phyloP scores from a whole-genome alignment of 495 filamentous ascomycete species.

The Penicillium waksmanii region DNA sequence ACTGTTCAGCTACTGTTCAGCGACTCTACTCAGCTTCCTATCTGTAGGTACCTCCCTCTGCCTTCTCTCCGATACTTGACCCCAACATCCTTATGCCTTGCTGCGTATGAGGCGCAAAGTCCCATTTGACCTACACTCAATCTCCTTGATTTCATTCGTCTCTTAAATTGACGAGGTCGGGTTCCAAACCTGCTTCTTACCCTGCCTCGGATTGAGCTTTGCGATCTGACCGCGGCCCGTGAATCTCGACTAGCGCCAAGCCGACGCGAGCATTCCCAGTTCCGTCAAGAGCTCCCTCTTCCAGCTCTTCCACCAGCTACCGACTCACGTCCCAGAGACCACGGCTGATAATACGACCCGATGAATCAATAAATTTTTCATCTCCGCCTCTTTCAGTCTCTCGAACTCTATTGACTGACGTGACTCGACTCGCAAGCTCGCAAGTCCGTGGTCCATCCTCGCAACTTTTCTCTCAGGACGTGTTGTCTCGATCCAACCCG shows the following conservation, averaged over 20 bases:
- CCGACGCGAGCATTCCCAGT: slow-evolving; percentile 31
- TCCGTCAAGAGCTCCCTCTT: slow-evolving; percentile 5
- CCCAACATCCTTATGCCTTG: no score
- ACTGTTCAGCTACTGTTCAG: slow-evolving; percentile 23
- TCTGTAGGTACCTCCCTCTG: neutral
- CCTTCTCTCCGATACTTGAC: no score
- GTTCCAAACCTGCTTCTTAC: no score
- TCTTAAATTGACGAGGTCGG: no score
- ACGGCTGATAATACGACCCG: neutral
- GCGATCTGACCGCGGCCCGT: slow-evolving; percentile 28
- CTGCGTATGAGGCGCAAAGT: no score
- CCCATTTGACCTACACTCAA: no score
- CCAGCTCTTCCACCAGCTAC: slow-evolving; percentile 4
- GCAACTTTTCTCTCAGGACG: slow-evolving; percentile 16
- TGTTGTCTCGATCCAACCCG: slow-evolving; percentile 11
- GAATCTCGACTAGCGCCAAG: slow-evolving; percentile 31
- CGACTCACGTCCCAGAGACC: neutral
- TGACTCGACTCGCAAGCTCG: neutral
- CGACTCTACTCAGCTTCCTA: neutral
- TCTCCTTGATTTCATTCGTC: no score
- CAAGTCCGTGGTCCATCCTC: slow-evolving; percentile 6
- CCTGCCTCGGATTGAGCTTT: neutral
- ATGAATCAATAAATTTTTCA: slow-evolving; percentile 10
- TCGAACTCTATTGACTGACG: neutral
- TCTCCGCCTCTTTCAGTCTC: neutral